Evolutionary conservation across 2,329 filamentous ascomycete species (phyloP).

Genomic region (Alternaria metachromatica): DNA sequence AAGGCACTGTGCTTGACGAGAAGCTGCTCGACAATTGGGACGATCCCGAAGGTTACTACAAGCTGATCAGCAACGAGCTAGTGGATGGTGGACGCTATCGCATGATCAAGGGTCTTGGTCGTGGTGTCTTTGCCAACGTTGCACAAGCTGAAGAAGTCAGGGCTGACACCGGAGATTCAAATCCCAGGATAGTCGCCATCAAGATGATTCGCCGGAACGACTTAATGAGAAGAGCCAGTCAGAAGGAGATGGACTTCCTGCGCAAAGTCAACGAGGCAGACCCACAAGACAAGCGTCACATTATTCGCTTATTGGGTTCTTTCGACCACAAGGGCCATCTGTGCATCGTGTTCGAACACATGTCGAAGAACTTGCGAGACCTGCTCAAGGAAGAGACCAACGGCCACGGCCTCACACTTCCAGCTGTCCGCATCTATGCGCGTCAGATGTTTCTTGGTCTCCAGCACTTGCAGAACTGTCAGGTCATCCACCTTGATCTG

Average conservation of each 20-base stretch:
- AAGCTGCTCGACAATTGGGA: constrained; percentile 92
- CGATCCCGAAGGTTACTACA: constrained; percentile 95
- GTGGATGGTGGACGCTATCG: constrained; percentile 87
- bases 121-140: constrained; percentile 97
- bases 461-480: constrained; percentile 86
- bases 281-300: constrained; percentile 86
- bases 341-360: constrained; percentile 95
- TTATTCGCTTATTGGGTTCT: constrained; percentile 83
- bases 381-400: constrained; percentile 84
- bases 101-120: constrained; percentile 84
- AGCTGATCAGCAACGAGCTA: constrained; percentile 88
- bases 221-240: constrained; percentile 87
- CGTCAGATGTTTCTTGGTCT: constrained; percentile 93
- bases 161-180: constrained; percentile 48
- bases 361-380: constrained; percentile 84
- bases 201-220: constrained; percentile 99
- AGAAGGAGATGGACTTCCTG: constrained; percentile 93
- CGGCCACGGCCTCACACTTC: constrained; percentile 88
- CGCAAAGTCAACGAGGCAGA: constrained; percentile 86
- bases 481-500: constrained; percentile 92
- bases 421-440: constrained; percentile 85
- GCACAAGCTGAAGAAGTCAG: constrained; percentile 69
- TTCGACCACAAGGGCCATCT: constrained; percentile 96
- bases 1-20: constrained; percentile 60
- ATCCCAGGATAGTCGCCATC: constrained; percentile 77